Conservation (phyloP, 2,329 filamentous ascomycete species). For the Botrytis deweyae region DNA sequence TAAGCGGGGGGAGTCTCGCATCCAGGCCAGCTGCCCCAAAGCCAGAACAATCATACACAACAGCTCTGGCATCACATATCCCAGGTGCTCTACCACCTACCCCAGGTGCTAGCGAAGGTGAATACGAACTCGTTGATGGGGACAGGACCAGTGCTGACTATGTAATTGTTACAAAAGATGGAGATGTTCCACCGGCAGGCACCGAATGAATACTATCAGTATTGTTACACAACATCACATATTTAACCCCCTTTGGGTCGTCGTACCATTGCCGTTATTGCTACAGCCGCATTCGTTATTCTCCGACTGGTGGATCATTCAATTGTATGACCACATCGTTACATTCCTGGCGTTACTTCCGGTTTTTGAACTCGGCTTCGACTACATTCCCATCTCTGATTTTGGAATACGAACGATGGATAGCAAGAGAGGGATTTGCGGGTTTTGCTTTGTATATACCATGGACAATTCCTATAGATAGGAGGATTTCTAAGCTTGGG, state of each 20-base stretch:
- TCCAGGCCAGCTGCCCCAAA: constrained; percentile 14
- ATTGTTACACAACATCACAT: constrained; percentile 12
- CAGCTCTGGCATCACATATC: constrained; percentile 24
- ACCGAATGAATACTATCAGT: constrained; percentile 19
- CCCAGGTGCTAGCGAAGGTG: constrained; percentile 41
- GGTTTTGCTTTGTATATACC: constrained; percentile 34
- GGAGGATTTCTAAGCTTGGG: constrained; percentile 7
- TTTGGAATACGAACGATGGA: constrained; percentile 26
- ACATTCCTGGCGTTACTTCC: constrained; percentile 19
- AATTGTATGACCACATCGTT: constrained; percentile 16
- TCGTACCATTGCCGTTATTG: constrained; percentile 15
- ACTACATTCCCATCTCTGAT: constrained; percentile 13
- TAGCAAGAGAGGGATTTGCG: constrained; percentile 11
- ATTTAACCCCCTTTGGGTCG: neutral
- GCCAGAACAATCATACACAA: constrained; percentile 11
- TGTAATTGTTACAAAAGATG: constrained; percentile 30
- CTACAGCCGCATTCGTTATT: constrained; percentile 7
- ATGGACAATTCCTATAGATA: constrained; percentile 31
- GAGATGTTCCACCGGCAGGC: constrained; percentile 26
- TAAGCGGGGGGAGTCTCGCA: neutral
- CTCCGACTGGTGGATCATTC: constrained; percentile 19
- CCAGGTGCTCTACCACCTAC: constrained; percentile 39
- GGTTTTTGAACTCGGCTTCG: constrained; percentile 11
- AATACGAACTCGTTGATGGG: constrained; percentile 34
- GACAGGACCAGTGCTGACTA: constrained; percentile 31